Base-by-base conservation (phyloP, 805 yeast species). In the Wickerhamiella vanderwaltii region DNA sequence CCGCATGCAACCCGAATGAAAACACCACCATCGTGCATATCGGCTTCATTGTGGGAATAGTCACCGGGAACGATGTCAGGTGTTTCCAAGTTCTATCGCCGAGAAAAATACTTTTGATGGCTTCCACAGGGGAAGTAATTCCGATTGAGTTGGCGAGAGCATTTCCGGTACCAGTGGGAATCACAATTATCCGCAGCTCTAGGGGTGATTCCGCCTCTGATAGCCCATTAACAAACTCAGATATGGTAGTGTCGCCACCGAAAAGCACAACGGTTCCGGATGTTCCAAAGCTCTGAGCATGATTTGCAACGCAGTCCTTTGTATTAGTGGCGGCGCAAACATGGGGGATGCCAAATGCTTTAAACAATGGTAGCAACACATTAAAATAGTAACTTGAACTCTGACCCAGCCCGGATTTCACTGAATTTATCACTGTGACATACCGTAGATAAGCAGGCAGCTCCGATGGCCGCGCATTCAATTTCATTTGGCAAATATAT, bases 151-250 rank as follows among this genome's bases (percentile, higher is more conserved):
- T 68, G 1, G 83, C 72, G 45, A 84, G 64, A 1, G 94, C 86
- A 56, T 87, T 87, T 0, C 94, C 96, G 1, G 94, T 79, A 1
- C 96, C 96, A 45, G 76, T 66, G 0, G 95, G 94, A 12, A 87
- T 56, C 13, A 65, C 44, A 7, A 44, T 48, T 5, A 63, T 44
- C 2, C 52, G 38, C 39, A 50, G 41, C 18, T 38, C 25, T 7
- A 20, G 20, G 11, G 23, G 9, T 3, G 23, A 16, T 4, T 30
- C 45, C 5, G 30, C 30, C 17, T 11, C 48, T 9, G 47, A 53
- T 20, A 69, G 55, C 15, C 58, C 64, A 55, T 86, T 86, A 43
- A 84, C 51, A 39, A 87, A 73, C 56, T 87, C 96, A 38, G 71
- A 74, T 4, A 84, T 63, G 1, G 93, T 77, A 1, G 95, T 86